A percentile compares a stretch with the other conserved stretches of the same genome.
phyloP scores from a whole-genome alignment of 2,329 filamentous ascomycete species.

The Verruconis gallopava region DNA sequence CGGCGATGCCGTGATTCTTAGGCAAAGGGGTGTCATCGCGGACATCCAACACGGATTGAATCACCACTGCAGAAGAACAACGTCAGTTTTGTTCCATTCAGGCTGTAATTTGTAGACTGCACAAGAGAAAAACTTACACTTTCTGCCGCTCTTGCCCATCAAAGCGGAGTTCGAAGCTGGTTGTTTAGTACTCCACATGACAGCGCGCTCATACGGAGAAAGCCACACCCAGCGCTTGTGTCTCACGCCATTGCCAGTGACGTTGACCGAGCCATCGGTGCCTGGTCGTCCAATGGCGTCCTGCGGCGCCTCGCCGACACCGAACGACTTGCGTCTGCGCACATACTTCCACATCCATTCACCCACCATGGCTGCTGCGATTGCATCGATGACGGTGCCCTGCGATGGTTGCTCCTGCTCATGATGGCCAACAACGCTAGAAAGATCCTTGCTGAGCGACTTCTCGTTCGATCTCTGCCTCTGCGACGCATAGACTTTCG shows the following conservation, averaged over 20 bases:
- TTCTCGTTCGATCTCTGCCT: constrained; percentile 12
- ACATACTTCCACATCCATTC: constrained; percentile 96
- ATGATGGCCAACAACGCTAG: background rate
- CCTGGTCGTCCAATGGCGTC: constrained; percentile 36
- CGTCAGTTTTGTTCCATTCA: no score
- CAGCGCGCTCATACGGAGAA: constrained; percentile 86
- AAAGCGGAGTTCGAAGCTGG: constrained; percentile 76
- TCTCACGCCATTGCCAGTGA: constrained; percentile 51
- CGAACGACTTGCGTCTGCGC: constrained; percentile 79
- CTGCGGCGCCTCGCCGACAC: constrained; percentile 46
- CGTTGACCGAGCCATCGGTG: constrained; percentile 51
- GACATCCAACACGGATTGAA: constrained; percentile 94
- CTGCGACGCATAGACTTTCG: constrained; percentile 28
- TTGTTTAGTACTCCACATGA: constrained; percentile 98
- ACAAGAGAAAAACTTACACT: constrained; percentile 52
- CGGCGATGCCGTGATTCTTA: constrained; percentile 44
- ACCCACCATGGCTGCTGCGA: constrained; percentile 96
- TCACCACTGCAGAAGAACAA: constrained; percentile 51
- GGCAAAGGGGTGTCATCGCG: constrained; percentile 84
- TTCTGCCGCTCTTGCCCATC: constrained; percentile 87
- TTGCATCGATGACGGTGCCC: constrained; percentile 82
- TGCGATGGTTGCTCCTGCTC: constrained; percentile 22
- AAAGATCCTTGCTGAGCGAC: constrained; percentile 1
- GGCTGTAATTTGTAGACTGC: constrained; percentile 7
- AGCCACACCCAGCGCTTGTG: constrained; percentile 99